Evolutionary conservation across 176 grass and related monocot species (phyloP), one percentile per base, ranked within the genome.

Genomic region (Rhipidocladum racemiflorum): DNA sequence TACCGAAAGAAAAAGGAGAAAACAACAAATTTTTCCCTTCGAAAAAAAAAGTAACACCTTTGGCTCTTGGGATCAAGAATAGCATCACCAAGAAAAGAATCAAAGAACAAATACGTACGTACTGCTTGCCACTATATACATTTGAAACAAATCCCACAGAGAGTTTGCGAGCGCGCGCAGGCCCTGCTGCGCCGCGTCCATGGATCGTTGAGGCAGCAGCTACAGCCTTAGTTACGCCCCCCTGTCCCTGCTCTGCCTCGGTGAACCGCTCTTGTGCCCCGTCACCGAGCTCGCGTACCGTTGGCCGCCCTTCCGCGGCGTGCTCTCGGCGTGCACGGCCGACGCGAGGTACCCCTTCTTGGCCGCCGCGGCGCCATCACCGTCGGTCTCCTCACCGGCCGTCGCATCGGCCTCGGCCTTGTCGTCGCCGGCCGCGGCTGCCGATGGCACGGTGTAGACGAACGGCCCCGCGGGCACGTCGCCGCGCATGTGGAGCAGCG

Each of bases 221-320:
- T 29, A 16, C 9, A 6, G 0, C 6, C 9, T 14, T 15, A 4
- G 0, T 50, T 50, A 81, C 20, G 82, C 87, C 4, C 82, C 87
- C 23, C 87, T 64, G 44, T 81, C 87, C 71, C 82, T 70, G 34
- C 63, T 89, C 77, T 76, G 71, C 70, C 8, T 29, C 23, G 77
- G 87, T 2, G 82, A 89, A 20, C 72, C 43, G 72, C 61, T 34
- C 76, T 80, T 46, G 40, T 7, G 42, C 30, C 75, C 75, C 1
- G 88, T 49, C 72, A 86, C 78, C 38, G 83, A 86, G 78, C 72
- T 90, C 48, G 72, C 65, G 72, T 86, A 78, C 73, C 78, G 77
- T 6, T 39, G 48, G 36, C 16, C 53, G 2, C 27, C 46, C 9
- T 29, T 54, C 44, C 12, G 44, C 66, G 16, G 43, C 56, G 69